These are phyloP conservation scores for Tricholomella constricta DNA, from an alignment of 768 basidiomycete genomes.

Conservation along the genomic window DNA sequence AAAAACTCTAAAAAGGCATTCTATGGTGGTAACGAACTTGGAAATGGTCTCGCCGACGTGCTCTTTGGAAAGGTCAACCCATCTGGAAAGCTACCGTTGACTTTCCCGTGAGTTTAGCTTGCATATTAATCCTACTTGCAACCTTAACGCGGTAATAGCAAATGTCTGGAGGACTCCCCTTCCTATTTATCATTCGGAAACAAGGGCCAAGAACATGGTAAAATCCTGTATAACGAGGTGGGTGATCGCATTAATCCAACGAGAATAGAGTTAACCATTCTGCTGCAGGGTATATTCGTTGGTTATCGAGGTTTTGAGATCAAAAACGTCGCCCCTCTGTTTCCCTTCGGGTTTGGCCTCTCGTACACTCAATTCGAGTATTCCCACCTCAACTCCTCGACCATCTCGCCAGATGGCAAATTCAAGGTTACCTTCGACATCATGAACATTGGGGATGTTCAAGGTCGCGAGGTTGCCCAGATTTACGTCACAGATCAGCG, in stretches of 20 bases:
- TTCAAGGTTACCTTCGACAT: constrained; percentile 47
- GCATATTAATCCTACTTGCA: neutral
- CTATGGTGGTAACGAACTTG: constrained; percentile 57
- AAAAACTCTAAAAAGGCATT: no score
- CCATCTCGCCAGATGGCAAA: constrained; percentile 32
- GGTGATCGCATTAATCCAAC: constrained; percentile 13
- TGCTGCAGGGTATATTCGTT: constrained; percentile 46
- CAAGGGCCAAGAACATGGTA: constrained; percentile 44
- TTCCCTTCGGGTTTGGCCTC: constrained; percentile 61
- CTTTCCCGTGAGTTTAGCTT: constrained; percentile 46
- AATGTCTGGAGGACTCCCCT: constrained; percentile 54
- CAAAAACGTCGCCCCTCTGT: constrained; percentile 44
- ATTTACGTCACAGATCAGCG: constrained; percentile 46
- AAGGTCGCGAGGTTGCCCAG: constrained; percentile 51
- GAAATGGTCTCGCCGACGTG: constrained; percentile 59
- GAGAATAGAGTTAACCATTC: neutral
- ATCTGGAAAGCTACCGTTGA: constrained; percentile 56
- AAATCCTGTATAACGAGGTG: constrained; percentile 50
- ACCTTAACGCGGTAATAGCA: constrained; percentile 25
- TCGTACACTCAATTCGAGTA: constrained; percentile 63
- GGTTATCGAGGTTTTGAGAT: constrained; percentile 57
- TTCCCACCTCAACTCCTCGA: constrained; percentile 37
- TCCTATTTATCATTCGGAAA: constrained; percentile 47
- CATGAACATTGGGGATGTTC: constrained; percentile 43
- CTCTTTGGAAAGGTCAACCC: constrained; percentile 64